Base-by-base conservation (phyloP, 257 asterid genomes). In the Osmanthus fragrans region DNA sequence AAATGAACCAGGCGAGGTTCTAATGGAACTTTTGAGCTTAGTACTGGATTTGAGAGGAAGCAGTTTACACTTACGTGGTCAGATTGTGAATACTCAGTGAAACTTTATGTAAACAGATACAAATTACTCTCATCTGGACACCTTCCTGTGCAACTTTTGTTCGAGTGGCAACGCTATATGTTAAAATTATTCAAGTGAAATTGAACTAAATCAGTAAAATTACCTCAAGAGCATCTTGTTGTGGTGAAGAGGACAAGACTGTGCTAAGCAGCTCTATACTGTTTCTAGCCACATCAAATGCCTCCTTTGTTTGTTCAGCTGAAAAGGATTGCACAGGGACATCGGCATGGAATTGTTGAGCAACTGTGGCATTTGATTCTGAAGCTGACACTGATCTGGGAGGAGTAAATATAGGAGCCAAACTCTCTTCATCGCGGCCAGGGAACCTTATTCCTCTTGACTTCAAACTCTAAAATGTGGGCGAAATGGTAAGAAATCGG, bases 401-500 rank as follows among this genome's bases (percentile, higher is more conserved):
- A 77, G 99, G 99, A 54, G 99, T 94, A 84, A 94, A 94, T 70
- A 96, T 86, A 16, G 99, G 98, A 80, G 97, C 97, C 76, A 93
- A 86, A 80, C 98, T 92, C 87, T 94, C 99, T 75, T 86, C 86
- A 80, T 96, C 99, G 5, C 97, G 99, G 60, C 97, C 97, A 83
- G 99, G 98, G 81, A 96, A 96, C 40, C 96, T 89, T 65, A 96
- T 84, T 56, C 99, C 99, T 89, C 99, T 89, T 27, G 98, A 93
- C 85, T 81, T 92, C 87, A 96, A 87, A 80, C 96, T 93, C 98
- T 96, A 74, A 77, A 72, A 84, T n/a, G 15, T 68, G 51, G 58
- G 19, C 71, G 66, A 33, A 80, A 60, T 37, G 18, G 25, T 37
- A 73, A 49, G 33, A 49, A 42, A 64, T 21, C 71, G 29, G 67